phyloP scores from a whole-genome alignment of 2,329 filamentous ascomycete genomes.

The Pyrenochaeta sp. region DNA sequence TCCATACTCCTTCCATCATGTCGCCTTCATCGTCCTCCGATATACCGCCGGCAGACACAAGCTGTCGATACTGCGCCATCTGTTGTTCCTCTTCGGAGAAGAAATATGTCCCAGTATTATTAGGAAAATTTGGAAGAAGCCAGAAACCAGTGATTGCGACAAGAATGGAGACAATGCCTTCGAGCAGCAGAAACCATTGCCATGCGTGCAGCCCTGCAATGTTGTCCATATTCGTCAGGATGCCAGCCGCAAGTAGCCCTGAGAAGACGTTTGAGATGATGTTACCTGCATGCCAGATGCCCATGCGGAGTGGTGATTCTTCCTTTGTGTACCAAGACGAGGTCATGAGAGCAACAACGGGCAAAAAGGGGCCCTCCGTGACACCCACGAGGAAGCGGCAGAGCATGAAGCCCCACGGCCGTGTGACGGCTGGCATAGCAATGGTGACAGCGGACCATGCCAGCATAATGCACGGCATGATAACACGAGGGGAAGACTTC shows the following conservation, averaged over 20 bases:
- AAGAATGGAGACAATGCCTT: constrained; percentile 62
- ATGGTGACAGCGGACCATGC: constrained; percentile 54
- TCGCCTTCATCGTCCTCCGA: constrained; percentile 52
- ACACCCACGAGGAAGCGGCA: constrained; percentile 52
- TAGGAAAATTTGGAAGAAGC: constrained; percentile 44
- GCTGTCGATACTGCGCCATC: constrained; percentile 33
- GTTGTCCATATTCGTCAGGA: constrained; percentile 57
- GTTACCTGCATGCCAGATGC: constrained; percentile 58
- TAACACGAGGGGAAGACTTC: constrained; percentile 42
- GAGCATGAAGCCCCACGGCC: constrained; percentile 42
- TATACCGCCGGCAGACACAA: constrained; percentile 30
- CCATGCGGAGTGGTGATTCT: constrained; percentile 56
- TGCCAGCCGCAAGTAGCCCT: constrained; percentile 56
- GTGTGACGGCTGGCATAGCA: constrained; percentile 53
- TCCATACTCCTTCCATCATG: constrained; percentile 45
- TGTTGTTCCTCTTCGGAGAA: constrained; percentile 22
- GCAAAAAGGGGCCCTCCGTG: constrained; percentile 51
- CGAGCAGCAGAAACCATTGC: constrained; percentile 62
- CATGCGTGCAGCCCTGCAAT: constrained; percentile 44
- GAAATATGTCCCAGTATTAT: constrained; percentile 20
- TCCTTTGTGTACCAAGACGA: constrained; percentile 60
- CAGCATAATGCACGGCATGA: constrained; percentile 52
- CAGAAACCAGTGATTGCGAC: constrained; percentile 48
- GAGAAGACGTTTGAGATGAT: constrained; percentile 58
- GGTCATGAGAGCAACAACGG: constrained; percentile 47